These are phyloP conservation scores for Vanilla planifolia DNA, from an alignment of 106 monocot species.

Conservation along the genomic window DNA sequence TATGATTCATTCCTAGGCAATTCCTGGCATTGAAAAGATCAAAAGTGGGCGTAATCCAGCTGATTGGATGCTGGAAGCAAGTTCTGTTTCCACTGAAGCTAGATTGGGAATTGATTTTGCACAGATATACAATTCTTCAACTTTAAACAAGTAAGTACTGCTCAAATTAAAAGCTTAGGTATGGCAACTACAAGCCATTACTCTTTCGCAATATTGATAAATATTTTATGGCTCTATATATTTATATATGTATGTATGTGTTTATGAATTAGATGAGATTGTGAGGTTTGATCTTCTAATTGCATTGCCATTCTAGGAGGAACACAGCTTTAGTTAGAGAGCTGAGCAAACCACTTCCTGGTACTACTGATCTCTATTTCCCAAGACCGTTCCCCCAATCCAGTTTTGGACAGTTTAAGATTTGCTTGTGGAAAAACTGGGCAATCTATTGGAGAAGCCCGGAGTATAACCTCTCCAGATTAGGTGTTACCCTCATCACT, in stretches of 20 bases:
- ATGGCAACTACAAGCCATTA: no score
- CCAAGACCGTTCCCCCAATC: slow-evolving; percentile 33
- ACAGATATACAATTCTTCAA: slow-evolving; percentile 38
- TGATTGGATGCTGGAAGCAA: slow-evolving; percentile 76
- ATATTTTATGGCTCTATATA: no score
- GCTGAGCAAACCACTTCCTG: slow-evolving; percentile 34
- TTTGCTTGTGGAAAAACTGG: slow-evolving; percentile 58
- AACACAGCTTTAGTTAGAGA: slow-evolving; percentile 47
- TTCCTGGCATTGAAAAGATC: slow-evolving; percentile 65
- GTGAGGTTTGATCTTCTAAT: background rate
- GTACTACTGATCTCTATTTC: slow-evolving; percentile 33
- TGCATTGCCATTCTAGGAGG: slow-evolving; percentile 21
- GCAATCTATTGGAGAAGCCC: slow-evolving; percentile 68
- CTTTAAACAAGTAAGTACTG: slow-evolving; percentile 45
- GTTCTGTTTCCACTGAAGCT: slow-evolving; percentile 46
- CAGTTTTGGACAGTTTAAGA: slow-evolving; percentile 20
- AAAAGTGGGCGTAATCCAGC: slow-evolving; percentile 62
- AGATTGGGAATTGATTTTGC: slow-evolving; percentile 56
- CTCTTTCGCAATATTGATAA: no score
- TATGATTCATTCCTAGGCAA: no score
- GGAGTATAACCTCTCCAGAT: slow-evolving; percentile 37
- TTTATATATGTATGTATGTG: no score
- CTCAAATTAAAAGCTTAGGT: no score
- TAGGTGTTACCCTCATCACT: slow-evolving; percentile 29
- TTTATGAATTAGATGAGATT: no score